Percentiles rank a stretch among this genome's conserved stretches.
phyloP scores from a whole-genome alignment of 352 stramenopile genomes.

The Thalassiosira livingstoniorum region DNA sequence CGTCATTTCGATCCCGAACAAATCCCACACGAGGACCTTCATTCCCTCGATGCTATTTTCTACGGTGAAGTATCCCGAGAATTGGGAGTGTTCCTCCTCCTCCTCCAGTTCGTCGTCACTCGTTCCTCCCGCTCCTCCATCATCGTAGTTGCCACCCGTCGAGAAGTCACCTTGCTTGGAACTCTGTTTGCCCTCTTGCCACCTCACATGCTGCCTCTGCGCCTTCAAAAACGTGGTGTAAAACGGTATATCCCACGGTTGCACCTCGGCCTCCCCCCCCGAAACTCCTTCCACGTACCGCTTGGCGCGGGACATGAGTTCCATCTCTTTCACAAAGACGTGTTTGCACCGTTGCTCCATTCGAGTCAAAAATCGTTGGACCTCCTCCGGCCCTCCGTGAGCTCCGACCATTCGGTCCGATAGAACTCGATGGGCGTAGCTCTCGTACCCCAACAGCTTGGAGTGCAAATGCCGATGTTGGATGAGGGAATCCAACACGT shows the following conservation, averaged over 20 bases:
- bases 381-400: conserved; percentile 48
- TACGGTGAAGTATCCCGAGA: conserved; percentile 89
- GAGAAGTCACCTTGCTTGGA: too few species aligned
- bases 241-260: conserved; percentile 95
- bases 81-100: conserved; percentile 74
- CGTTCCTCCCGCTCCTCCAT: conserved; percentile 14
- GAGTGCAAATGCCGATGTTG: conserved; percentile 90
- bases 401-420: conserved; percentile 88
- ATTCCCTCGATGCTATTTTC: conserved; percentile 92
- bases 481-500: conserved; percentile 90
- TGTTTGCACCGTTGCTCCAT: conserved; percentile 54
- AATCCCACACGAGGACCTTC: conserved; percentile 87
- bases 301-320: conserved; percentile 80
- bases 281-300: conserved; percentile 58
- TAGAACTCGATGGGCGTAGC: conserved; percentile 89
- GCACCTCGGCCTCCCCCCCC: conserved; percentile 67
- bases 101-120: conserved; percentile 86
- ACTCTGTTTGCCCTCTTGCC: conserved; percentile 45
- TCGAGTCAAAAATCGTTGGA: conserved; percentile 66
- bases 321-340: conserved; percentile 88
- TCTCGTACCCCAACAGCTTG: conserved; percentile 88
- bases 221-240: conserved; percentile 88
- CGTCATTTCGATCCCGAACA: conserved; percentile 92
- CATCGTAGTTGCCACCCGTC: conserved; percentile 52
- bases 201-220: conserved; percentile 44